A percentile compares a stretch with the other conserved stretches of the same genome.
Conservation (phyloP, 2,329 filamentous ascomycete species). For the Pseudocercospora macadamiae region DNA sequence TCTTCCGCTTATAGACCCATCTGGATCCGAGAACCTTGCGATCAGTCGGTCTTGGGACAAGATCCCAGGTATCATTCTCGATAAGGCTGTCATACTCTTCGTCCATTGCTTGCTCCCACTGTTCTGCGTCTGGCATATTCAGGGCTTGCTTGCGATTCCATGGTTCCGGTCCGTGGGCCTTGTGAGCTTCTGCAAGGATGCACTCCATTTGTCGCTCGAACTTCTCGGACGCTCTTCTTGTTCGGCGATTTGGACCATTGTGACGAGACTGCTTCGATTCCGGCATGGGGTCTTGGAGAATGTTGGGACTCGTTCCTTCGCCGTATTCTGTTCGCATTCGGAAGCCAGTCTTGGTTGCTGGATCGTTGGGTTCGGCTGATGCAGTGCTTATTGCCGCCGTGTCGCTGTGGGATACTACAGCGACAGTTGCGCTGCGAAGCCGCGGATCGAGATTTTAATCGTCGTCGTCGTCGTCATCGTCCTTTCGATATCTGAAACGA, state of each 20-base stretch:
- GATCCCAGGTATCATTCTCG: constrained; percentile 13
- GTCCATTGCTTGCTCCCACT: constrained; percentile 12
- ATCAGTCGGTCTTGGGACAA: background rate
- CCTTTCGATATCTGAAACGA: background rate
- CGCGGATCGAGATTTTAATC: background rate
- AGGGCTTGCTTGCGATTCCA: constrained; percentile 1
- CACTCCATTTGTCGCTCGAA: background rate
- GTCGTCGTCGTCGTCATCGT: background rate
- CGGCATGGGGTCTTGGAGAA: background rate
- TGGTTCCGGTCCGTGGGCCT: constrained; percentile 3
- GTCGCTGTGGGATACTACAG: background rate
- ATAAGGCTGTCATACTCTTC: constrained; percentile 11
- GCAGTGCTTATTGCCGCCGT: background rate
- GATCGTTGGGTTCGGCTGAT: background rate
- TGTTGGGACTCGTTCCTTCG: background rate
- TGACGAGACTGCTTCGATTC: background rate
- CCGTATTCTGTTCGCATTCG: background rate
- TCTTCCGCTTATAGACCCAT: constrained; percentile 15
- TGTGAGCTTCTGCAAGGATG: background rate
- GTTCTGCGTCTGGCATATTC: background rate
- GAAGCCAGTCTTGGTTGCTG: background rate
- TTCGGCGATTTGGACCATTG: background rate
- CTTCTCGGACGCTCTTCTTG: background rate
- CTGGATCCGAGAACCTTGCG: constrained; percentile 9
- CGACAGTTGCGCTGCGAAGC: background rate